These are phyloP conservation scores for Handroanthus guayacan DNA, from an alignment of 257 asterid species.

Conservation along the genomic window DNA sequence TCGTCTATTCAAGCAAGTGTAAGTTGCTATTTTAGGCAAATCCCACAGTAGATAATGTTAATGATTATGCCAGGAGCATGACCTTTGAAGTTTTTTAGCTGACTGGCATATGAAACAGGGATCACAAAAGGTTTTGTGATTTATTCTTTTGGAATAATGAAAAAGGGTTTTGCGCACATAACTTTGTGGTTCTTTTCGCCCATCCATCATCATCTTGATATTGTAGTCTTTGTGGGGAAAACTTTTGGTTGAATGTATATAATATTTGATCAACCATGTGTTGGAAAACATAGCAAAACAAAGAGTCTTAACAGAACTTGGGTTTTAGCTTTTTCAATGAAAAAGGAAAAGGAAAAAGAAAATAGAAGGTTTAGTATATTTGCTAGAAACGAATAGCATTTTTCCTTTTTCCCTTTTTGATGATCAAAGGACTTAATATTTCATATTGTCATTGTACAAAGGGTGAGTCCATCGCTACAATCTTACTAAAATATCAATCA, in stretches of 20 bases:
- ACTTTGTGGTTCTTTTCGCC: slow-evolving; percentile 6
- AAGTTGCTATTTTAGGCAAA: slow-evolving; percentile 38
- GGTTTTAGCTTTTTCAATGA: not conserved
- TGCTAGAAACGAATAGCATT: too few species aligned
- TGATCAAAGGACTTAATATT: too few species aligned
- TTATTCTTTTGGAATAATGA: slow-evolving; percentile 36
- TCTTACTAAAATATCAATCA: too few species aligned
- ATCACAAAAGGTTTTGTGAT: slow-evolving; percentile 20
- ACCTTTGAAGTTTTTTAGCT: slow-evolving; percentile 24
- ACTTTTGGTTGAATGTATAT: not conserved
- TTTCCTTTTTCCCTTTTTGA: too few species aligned
- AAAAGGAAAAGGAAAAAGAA: too few species aligned
- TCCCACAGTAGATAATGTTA: slow-evolving; percentile 41
- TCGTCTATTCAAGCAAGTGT: slow-evolving; percentile 23
- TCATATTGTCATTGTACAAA: too few species aligned
- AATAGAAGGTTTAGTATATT: too few species aligned
- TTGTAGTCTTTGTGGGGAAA: not conserved
- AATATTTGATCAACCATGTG: not conserved
- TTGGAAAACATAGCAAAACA: not conserved
- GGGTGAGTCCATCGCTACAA: too few species aligned
- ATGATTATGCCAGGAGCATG: slow-evolving; percentile 55
- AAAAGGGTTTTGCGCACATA: not conserved
- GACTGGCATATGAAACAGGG: slow-evolving; percentile 63
- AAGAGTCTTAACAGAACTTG: not conserved
- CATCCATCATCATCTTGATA: not conserved